phyloP scores from a whole-genome alignment of 768 basidiomycete genomes.

The Boletus insuetus region DNA sequence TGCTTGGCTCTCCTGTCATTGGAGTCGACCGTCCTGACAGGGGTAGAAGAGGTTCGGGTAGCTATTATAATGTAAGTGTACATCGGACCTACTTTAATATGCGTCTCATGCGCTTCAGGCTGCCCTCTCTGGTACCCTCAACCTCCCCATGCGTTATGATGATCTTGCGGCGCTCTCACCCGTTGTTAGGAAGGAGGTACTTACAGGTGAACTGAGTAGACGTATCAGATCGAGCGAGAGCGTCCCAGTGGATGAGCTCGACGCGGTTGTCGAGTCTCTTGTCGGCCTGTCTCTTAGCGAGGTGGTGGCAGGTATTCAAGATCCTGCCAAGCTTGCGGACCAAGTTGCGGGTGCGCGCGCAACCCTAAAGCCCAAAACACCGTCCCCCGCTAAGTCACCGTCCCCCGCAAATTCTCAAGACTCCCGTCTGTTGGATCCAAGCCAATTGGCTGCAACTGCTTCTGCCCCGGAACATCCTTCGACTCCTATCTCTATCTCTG shows the following conservation, averaged over 20 bases:
- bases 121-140: constrained; percentile 75
- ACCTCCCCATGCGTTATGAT: constrained; percentile 84
- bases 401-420: constrained; percentile 62
- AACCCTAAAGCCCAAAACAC: constrained; percentile 34
- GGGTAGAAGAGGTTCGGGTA: constrained; percentile 76
- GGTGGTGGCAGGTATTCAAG: constrained; percentile 73
- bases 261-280: constrained; percentile 68
- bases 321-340: constrained; percentile 60
- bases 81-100: not conserved
- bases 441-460: constrained; percentile 66
- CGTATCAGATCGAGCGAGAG: constrained; percentile 59
- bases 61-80: constrained; percentile 73
- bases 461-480: constrained; percentile 90
- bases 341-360: constrained; percentile 50
- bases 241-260: constrained; percentile 55
- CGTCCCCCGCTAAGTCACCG: constrained; percentile 50
- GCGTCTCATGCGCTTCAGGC: constrained; percentile 46
- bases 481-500: constrained; percentile 76
- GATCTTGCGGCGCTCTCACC: constrained; percentile 80
- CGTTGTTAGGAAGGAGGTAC: constrained; percentile 82
- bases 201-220: constrained; percentile 79
- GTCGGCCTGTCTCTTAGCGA: constrained; percentile 70
- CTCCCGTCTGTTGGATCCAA: constrained; percentile 65
- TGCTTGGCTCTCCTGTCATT: constrained; percentile 56
- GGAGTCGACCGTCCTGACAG: constrained; percentile 58